Conservation (phyloP, 805 yeast species). For the Pichia scutulata region DNA sequence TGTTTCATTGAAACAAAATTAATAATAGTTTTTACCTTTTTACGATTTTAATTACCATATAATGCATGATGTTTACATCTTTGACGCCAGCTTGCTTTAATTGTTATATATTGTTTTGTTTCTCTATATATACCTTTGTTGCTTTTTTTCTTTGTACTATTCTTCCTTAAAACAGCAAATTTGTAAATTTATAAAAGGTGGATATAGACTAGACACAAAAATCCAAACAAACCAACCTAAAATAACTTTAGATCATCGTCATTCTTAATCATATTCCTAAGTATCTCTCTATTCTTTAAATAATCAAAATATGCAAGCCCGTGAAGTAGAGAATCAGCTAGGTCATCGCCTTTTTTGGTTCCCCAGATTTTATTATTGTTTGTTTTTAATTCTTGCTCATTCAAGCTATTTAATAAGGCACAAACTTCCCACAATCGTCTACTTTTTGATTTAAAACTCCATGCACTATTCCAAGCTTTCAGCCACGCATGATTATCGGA, state of each 20-base stretch:
- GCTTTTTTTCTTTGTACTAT: background rate
- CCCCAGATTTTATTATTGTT: slow-evolving; percentile 12
- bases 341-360: slow-evolving; percentile 49
- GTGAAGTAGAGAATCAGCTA: slow-evolving; percentile 59
- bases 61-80: background rate
- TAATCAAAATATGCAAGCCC: slow-evolving; percentile 45
- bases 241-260: background rate
- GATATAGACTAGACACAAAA: no score
- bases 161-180: background rate
- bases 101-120: no score
- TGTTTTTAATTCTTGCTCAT: slow-evolving; percentile 6
- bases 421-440: slow-evolving; percentile 24
- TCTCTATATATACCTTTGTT: background rate
- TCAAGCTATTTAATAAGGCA: slow-evolving; percentile 16
- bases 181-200: background rate
- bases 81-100: background rate
- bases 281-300: slow-evolving; percentile 21
- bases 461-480: slow-evolving; percentile 8
- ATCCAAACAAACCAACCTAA: background rate
- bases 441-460: slow-evolving; percentile 13
- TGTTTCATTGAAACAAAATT: slow-evolving; percentile 8
- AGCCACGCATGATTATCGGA: background rate
- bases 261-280: background rate
- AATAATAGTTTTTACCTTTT: background rate
- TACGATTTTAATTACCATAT: background rate